phyloP scores from a whole-genome alignment of 176 grass and related monocot genomes.

The Avena atlantica region DNA sequence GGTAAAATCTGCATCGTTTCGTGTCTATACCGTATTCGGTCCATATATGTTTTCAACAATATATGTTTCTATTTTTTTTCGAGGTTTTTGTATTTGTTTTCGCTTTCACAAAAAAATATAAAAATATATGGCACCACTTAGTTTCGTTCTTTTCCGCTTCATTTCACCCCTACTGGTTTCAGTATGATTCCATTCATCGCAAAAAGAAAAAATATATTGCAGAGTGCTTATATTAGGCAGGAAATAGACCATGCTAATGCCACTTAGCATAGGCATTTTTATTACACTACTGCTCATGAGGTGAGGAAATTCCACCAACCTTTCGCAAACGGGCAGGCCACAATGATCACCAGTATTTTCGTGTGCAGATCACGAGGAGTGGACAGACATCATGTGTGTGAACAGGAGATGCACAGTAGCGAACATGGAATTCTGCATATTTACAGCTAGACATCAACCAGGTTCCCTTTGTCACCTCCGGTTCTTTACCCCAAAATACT shows the following conservation, averaged over 20 bases:
- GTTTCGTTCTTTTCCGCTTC: no score
- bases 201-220: not conserved
- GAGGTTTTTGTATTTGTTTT: no score
- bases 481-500: conserved; percentile 24
- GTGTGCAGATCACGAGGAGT: not conserved
- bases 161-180: not conserved
- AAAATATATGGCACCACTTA: no score
- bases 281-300: not conserved
- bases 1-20: no score
- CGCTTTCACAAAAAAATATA: no score
- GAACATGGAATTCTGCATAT: conserved; percentile 25
- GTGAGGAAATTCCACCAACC: not conserved
- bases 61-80: no score
- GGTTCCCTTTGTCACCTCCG: not conserved
- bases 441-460: conserved; percentile 29
- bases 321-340: not conserved
- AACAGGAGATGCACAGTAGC: conserved; percentile 29
- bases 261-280: not conserved
- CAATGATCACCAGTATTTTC: not conserved
- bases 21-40: no score
- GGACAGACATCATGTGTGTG: conserved; percentile 11
- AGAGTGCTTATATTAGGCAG: conserved; percentile 21
- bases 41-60: no score
- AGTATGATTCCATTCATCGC: not conserved
- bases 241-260: not conserved